Percentiles rank a stretch among this genome's conserved stretches.
Evolutionary conservation across 2,329 filamentous ascomycete species (phyloP).

Genomic region (Sclerotinia spermophila): DNA sequence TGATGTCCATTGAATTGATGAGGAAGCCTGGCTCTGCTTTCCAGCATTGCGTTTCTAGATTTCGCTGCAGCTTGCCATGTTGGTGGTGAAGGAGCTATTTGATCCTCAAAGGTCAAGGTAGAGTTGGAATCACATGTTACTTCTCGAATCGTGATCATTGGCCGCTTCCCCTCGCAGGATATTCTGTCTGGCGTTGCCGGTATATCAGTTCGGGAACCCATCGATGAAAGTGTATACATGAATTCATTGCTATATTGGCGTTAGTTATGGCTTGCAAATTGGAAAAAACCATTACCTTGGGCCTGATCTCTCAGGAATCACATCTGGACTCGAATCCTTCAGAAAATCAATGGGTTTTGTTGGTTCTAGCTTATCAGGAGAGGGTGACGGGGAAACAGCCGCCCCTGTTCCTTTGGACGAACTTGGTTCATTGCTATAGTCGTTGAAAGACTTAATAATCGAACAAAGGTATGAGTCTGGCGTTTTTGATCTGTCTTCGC

Average conservation of each 20-base stretch:
- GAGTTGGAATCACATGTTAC: background rate
- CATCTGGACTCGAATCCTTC: conserved; percentile 15
- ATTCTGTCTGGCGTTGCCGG: background rate
- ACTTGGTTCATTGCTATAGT: background rate
- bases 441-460: conserved; percentile 13
- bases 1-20: background rate
- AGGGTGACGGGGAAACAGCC: conserved; percentile 14
- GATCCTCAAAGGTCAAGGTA: background rate
- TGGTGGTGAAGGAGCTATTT: background rate
- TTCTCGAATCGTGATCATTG: conserved; percentile 4
- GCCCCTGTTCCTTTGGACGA: background rate
- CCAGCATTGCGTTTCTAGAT: background rate
- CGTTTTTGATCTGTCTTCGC: background rate
- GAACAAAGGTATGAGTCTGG: conserved; percentile 16
- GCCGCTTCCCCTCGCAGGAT: background rate
- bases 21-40: conserved; percentile 5
- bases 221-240: background rate
- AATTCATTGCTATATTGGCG: background rate
- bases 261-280: background rate
- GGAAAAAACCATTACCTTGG: background rate
- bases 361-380: conserved; percentile 16
- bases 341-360: conserved; percentile 22
- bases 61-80: conserved; percentile 1
- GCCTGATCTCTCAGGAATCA: background rate
- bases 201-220: too few species aligned